phyloP scores from a whole-genome alignment of 2,329 filamentous ascomycete genomes.

The Sclerotinia glacialis region DNA sequence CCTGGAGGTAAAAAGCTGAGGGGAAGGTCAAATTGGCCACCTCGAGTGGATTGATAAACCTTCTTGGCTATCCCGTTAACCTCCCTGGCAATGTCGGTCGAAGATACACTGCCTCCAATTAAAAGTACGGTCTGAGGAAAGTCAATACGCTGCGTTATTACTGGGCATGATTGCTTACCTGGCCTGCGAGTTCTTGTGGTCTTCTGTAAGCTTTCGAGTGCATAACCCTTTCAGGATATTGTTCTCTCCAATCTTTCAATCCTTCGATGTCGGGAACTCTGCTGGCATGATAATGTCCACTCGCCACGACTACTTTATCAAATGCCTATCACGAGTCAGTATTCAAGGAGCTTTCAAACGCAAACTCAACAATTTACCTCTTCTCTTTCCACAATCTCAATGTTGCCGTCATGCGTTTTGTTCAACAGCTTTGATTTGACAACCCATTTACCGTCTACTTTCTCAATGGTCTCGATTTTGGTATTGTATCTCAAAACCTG shows the following conservation, averaged over 20 bases:
- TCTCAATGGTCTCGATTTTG: slow-evolving; percentile 31
- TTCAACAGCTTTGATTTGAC: slow-evolving; percentile 26
- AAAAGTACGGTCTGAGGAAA: slow-evolving; percentile 48
- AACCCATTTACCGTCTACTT: slow-evolving; percentile 29
- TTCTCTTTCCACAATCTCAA: neutral
- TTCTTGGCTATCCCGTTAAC: slow-evolving; percentile 29
- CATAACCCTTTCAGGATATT: slow-evolving; percentile 52
- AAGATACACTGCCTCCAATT: slow-evolving; percentile 55
- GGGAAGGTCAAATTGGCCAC: slow-evolving; percentile 31
- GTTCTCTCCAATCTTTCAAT: slow-evolving; percentile 54
- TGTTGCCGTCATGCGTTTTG: slow-evolving; percentile 19
- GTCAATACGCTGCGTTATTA: neutral
- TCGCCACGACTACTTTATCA: slow-evolving; percentile 64
- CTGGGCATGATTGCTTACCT: slow-evolving; percentile 35
- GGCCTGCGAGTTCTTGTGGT: slow-evolving; percentile 55
- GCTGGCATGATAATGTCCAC: slow-evolving; percentile 64
- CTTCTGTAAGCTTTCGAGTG: slow-evolving; percentile 73
- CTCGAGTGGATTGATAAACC: slow-evolving; percentile 34
- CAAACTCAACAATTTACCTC: neutral
- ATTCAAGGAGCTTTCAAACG: neutral
- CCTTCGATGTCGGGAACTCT: slow-evolving; percentile 60
- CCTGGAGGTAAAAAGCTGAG: slow-evolving; percentile 27
- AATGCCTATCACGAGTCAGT: slow-evolving; percentile 43
- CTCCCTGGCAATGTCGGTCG: slow-evolving; percentile 41
- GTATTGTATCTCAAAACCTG: slow-evolving; percentile 30